Evolutionary conservation across 148 eudicot species (phyloP), one percentile per base, ranked within the genome.

Genomic region (Dysphania ambrosioides): DNA sequence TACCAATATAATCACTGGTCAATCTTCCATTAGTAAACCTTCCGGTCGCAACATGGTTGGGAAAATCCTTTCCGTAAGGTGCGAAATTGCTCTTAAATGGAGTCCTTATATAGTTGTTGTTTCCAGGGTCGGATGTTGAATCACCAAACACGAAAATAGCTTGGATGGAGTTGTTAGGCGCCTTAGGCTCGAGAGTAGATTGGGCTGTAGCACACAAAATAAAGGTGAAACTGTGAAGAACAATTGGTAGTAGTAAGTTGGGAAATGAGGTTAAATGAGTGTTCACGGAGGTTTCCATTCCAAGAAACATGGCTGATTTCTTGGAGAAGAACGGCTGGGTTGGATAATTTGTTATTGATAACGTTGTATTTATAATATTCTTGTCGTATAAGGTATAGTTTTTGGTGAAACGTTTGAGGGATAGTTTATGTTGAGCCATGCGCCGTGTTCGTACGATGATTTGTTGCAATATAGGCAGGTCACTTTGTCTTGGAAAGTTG

Each of bases 51-150:
- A 75, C 66, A 30, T 82, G 83, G 66, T 66, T 68, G 0, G 69
- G 76, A 36, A 87, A 87, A 67, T 90, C 89, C 75, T 66, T 84
- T 2, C 98, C 96, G 73, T 93, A 89, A 60, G 98, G 96, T 0
- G 71, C 76, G 13, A 87, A 89, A 68, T 93, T 79, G 65, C 88
- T 75, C 82, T 81, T 86, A 47, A 82, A 72, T 13, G 70, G 31
- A 8, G 93, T 87, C 11, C 8, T n/a, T 15, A 90, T 66, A 61
- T 81, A 84, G 81, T 93, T 84, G 68, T 93, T 93, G 72, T 91
- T 93, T 32, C 98, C 98, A 0, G 98, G 82, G 40, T 93, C 98
- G 11, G 84, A 83, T 1, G 90, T 85, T 0, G 96, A 93, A 71
- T 93, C 96, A 19, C 96, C 98, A 23, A 93, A 90, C 40, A 90